A percentile compares a stretch with the other conserved stretches of the same genome.
Conservation (phyloP, 768 basidiomycete species). For the Pleurotus eryngii region DNA sequence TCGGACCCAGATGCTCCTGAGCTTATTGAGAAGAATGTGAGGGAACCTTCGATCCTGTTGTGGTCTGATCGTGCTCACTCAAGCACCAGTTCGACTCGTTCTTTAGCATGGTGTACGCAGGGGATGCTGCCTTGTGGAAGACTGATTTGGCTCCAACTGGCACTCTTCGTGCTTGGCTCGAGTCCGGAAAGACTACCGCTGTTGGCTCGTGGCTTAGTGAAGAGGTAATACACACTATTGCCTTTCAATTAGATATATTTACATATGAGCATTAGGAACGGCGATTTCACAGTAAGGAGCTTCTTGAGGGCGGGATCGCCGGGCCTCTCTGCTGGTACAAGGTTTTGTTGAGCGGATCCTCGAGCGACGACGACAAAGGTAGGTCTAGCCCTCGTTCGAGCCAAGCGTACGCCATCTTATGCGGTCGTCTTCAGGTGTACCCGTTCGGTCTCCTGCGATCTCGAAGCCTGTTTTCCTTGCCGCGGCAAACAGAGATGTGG, state of each 20-base stretch:
- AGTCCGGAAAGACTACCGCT: conserved; percentile 22
- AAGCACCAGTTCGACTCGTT: conserved; percentile 35
- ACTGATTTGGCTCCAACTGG: conserved; percentile 34
- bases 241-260: not conserved
- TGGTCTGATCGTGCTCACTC: not conserved
- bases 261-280: conserved; percentile 19
- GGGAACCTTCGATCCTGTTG: not conserved
- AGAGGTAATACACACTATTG: not conserved
- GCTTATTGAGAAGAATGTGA: conserved; percentile 35
- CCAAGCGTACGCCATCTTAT: not conserved
- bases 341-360: conserved; percentile 21
- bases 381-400: conserved; percentile 1
- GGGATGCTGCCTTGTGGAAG: conserved; percentile 31
- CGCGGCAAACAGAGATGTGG: conserved; percentile 25
- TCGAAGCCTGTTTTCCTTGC: conserved; percentile 34
- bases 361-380: conserved; percentile 32
- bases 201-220: conserved; percentile 13
- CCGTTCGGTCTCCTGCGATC: conserved; percentile 23
- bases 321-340: conserved; percentile 35
- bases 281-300: conserved; percentile 10
- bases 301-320: conserved; percentile 24
- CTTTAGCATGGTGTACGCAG: conserved; percentile 27
- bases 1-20: conserved; percentile 26
- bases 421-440: not conserved
- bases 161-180: conserved; percentile 31